A percentile compares a stretch with the other conserved stretches of the same genome.
These are phyloP conservation scores for Meyerozyma sp. DNA, from an alignment of 1,139 yeast genomes.

Conservation along the genomic window DNA sequence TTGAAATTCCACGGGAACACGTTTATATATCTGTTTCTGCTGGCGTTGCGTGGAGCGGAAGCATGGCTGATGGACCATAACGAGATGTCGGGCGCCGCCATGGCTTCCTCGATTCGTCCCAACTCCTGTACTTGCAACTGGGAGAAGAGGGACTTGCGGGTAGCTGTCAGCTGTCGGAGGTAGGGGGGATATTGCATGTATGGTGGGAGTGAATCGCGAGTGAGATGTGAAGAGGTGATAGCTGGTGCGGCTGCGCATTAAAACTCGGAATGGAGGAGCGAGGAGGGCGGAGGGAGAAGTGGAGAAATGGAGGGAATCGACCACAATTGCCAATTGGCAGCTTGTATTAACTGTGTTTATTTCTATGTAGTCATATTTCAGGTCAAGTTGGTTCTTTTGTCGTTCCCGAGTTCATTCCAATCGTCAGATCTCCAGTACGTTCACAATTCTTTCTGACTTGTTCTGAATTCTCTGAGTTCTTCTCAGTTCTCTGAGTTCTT, in stretches of 20 bases:
- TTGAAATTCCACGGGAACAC: slow-evolving; percentile 39
- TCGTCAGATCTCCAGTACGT: too few species aligned
- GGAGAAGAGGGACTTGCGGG: slow-evolving; percentile 1
- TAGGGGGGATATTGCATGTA: neutral
- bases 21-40: slow-evolving; percentile 36
- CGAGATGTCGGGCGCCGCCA: slow-evolving; percentile 20
- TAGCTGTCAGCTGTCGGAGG: neutral
- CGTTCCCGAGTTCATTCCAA: too few species aligned
- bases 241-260: too few species aligned
- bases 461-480: neutral
- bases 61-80: slow-evolving; percentile 22
- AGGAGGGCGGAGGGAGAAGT: neutral
- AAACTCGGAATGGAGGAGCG: neutral
- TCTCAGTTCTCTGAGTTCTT: neutral
- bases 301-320: neutral
- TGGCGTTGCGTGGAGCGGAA: slow-evolving; percentile 10
- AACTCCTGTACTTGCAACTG: slow-evolving; percentile 1
- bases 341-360: neutral
- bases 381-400: too few species aligned
- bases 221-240: too few species aligned
- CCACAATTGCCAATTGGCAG: too few species aligned
- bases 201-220: too few species aligned
- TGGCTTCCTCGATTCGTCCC: slow-evolving; percentile 19
- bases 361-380: too few species aligned
- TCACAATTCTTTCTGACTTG: too few species aligned